phyloP scores from a whole-genome alignment of 805 yeast species.

The Saccharomycodes ludwigii region DNA sequence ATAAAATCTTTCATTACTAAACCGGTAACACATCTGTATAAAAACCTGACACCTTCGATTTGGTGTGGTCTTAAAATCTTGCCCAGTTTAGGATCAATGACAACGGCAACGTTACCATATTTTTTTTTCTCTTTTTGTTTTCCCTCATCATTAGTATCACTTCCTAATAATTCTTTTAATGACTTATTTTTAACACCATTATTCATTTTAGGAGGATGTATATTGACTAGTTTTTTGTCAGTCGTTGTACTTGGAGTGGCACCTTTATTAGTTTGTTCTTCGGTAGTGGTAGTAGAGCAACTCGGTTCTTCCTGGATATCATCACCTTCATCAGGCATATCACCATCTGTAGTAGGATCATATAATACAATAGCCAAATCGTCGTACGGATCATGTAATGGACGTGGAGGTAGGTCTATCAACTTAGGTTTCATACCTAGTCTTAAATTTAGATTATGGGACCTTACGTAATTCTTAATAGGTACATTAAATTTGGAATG shows the following conservation, averaged over 20 bases:
- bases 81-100: constrained; percentile 79
- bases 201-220: constrained; percentile 20
- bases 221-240: constrained; percentile 23
- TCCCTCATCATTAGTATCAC: constrained; percentile 43
- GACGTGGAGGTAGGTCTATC: constrained; percentile 49
- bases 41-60: constrained; percentile 84
- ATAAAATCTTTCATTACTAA: constrained; percentile 33
- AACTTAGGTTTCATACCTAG: constrained; percentile 64
- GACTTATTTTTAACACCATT: constrained; percentile 38
- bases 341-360: constrained; percentile 86
- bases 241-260: constrained; percentile 1
- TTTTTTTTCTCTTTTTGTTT: constrained; percentile 30
- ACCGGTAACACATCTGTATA: constrained; percentile 87
- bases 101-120: constrained; percentile 86
- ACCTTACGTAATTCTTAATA: constrained; percentile 28
- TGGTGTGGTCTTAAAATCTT: constrained; percentile 91
- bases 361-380: constrained; percentile 90
- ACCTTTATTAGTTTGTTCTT: constrained; percentile 4
- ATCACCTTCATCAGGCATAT: constrained; percentile 15
- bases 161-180: constrained; percentile 60
- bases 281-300: constrained; percentile 5
- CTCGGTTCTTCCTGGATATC: constrained; percentile 16
- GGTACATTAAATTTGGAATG: constrained; percentile 51
- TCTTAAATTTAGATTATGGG: constrained; percentile 56
- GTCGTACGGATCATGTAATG: constrained; percentile 88